A percentile compares a stretch with the other conserved stretches of the same genome.
Conservation (phyloP, 2,329 filamentous ascomycete genomes). For the Colletotrichum noveboracense region DNA sequence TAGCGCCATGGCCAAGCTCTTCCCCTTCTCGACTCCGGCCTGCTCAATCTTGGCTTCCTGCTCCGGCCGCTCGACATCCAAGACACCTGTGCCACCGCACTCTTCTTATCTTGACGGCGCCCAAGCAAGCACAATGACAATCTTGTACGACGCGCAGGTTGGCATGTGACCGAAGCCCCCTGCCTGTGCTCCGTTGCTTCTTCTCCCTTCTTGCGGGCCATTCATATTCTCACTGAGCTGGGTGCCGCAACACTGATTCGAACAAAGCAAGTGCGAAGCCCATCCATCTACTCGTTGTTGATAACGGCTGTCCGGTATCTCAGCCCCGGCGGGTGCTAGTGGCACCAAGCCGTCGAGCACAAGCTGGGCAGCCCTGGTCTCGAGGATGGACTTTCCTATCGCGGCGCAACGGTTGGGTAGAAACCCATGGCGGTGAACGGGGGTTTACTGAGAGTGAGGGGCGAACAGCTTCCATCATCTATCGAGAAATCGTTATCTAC, state of each 20-base stretch:
- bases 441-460: not conserved
- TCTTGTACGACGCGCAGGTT: not conserved
- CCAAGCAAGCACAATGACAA: not conserved
- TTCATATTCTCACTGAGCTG: not conserved
- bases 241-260: not conserved
- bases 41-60: not conserved
- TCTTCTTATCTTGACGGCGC: not conserved
- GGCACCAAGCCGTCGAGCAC: not conserved
- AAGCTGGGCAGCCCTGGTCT: conserved; percentile 12
- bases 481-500: conserved; percentile 16
- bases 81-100: not conserved
- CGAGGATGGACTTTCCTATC: conserved; percentile 20
- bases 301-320: conserved; percentile 1
- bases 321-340: not conserved
- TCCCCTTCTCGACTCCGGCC: not conserved
- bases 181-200: not conserved
- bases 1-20: not conserved
- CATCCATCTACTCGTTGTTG: not conserved
- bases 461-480: not conserved
- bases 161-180: not conserved
- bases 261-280: not conserved
- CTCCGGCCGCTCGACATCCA: not conserved
- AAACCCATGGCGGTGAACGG: conserved; percentile 11
- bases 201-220: not conserved
- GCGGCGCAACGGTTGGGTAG: conserved; percentile 7